Evolutionary conservation across 441 rosid genomes (phyloP).

Genomic region (Brassica hybrid): DNA sequence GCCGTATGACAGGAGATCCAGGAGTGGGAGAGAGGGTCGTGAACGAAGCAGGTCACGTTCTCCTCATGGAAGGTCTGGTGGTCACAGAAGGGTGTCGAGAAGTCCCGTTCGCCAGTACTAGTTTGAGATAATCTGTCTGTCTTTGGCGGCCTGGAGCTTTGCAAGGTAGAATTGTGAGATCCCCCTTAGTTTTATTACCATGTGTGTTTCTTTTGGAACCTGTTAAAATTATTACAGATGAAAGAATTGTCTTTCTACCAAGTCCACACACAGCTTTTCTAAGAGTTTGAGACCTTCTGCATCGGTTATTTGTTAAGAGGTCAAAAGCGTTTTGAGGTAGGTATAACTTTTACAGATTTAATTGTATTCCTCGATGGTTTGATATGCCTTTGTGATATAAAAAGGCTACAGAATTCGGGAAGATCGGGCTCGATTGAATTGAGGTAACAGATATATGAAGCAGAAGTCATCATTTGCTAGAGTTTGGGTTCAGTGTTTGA

Average conservation of each 20-base stretch:
- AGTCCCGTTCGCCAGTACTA: slow-evolving; percentile 71
- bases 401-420: no score
- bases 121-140: slow-evolving; percentile 40
- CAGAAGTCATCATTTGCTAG: background rate
- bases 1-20: slow-evolving; percentile 62
- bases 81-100: slow-evolving; percentile 74
- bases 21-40: slow-evolving; percentile 72
- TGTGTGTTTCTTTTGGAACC: slow-evolving; percentile 51
- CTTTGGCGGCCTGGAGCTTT: slow-evolving; percentile 55
- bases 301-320: slow-evolving; percentile 51
- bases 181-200: slow-evolving; percentile 51
- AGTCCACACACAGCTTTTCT: slow-evolving; percentile 82
- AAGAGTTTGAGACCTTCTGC: slow-evolving; percentile 69
- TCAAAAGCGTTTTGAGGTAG: slow-evolving; percentile 85
- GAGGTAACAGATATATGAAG: slow-evolving; percentile 54
- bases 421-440: background rate
- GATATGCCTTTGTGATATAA: slow-evolving; percentile 35
- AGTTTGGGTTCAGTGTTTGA: background rate
- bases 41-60: slow-evolving; percentile 84
- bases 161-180: slow-evolving; percentile 76
- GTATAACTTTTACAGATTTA: slow-evolving; percentile 57
- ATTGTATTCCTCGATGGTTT: slow-evolving; percentile 17
- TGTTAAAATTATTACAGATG: slow-evolving; percentile 22
- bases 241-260: slow-evolving; percentile 23
- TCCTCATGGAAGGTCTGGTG: slow-evolving; percentile 69